Conservation (phyloP, 805 yeast species). For the Wickerhamomyces mucosus region DNA sequence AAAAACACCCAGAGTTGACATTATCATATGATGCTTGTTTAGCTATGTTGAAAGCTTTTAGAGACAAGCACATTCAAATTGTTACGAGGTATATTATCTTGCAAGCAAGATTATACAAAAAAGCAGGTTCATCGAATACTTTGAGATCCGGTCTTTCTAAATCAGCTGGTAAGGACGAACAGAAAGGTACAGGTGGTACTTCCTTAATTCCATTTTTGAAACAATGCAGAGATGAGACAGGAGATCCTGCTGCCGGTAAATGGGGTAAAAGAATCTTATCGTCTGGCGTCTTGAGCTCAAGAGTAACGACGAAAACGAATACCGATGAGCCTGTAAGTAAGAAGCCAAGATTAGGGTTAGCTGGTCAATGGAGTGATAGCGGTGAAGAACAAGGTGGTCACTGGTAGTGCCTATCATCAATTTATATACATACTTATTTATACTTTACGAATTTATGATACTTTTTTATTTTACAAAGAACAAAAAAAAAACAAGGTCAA, state of each 20-base stretch:
- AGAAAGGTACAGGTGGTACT: conserved; percentile 91
- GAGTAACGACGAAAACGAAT: conserved; percentile 4
- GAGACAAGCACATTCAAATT: conserved; percentile 90
- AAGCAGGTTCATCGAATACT: conserved; percentile 46
- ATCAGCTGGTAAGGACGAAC: conserved; percentile 40
- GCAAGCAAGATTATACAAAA: conserved; percentile 54
- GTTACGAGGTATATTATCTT: conserved; percentile 80
- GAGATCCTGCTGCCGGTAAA: conserved; percentile 83
- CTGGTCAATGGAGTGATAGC: conserved; percentile 21
- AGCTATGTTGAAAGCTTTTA: conserved; percentile 78
- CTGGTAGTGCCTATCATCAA: conserved; percentile 17
- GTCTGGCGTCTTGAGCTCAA: conserved; percentile 32
- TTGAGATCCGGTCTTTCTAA: conserved; percentile 53
- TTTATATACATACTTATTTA: no score
- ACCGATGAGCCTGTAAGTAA: conserved; percentile 11
- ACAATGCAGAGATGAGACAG: conserved; percentile 94
- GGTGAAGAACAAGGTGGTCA: conserved; percentile 24
- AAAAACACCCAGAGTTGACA: conserved; percentile 45
- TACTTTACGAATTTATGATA: no score
- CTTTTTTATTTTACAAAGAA: no score
- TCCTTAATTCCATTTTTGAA: conserved; percentile 83
- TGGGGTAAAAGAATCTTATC: conserved; percentile 78
- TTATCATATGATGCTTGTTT: conserved; percentile 81
- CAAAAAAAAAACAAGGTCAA: no score
- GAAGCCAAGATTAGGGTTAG: conserved; percentile 22